A percentile compares a stretch with the other conserved stretches of the same genome.
These are phyloP conservation scores for Tolypocladium album DNA, from an alignment of 2,329 filamentous ascomycete species.

Conservation along the genomic window DNA sequence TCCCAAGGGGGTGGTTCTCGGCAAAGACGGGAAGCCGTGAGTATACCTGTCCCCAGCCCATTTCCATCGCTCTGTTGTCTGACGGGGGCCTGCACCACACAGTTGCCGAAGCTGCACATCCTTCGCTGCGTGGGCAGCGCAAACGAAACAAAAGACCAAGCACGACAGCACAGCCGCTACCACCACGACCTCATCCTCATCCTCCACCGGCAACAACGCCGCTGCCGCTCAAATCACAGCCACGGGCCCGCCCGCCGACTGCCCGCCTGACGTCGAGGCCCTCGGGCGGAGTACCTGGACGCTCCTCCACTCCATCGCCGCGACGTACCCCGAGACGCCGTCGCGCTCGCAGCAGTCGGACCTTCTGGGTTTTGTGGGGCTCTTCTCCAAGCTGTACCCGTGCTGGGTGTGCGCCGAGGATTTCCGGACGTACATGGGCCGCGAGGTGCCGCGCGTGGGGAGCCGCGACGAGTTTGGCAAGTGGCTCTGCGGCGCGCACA, in stretches of 20 bases:
- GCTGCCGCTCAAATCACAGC: conserved; percentile 21
- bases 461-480: conserved; percentile 61
- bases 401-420: conserved; percentile 95
- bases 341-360: conserved; percentile 61
- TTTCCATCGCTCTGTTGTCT: not conserved
- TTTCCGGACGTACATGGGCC: conserved; percentile 71
- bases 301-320: conserved; percentile 82
- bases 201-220: conserved; percentile 7
- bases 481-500: conserved; percentile 81
- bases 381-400: conserved; percentile 83
- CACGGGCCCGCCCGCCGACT: conserved; percentile 47
- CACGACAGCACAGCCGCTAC: conserved; percentile 2
- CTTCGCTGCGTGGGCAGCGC: conserved; percentile 16
- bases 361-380: conserved; percentile 63
- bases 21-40: conserved; percentile 77
- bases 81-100: not conserved
- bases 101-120: conserved; percentile 24
- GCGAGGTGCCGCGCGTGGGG: conserved; percentile 51
- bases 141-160: conserved; percentile 16
- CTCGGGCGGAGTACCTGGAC: conserved; percentile 90
- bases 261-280: conserved; percentile 79
- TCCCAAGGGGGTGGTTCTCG: conserved; percentile 63
- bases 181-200: conserved; percentile 3
- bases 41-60: conserved; percentile 16
- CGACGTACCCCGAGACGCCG: conserved; percentile 67